Percentiles rank a stretch among this genome's conserved stretches.
phyloP scores from a whole-genome alignment of 2,329 filamentous ascomycete species.

The Ophiosphaerella narmari region DNA sequence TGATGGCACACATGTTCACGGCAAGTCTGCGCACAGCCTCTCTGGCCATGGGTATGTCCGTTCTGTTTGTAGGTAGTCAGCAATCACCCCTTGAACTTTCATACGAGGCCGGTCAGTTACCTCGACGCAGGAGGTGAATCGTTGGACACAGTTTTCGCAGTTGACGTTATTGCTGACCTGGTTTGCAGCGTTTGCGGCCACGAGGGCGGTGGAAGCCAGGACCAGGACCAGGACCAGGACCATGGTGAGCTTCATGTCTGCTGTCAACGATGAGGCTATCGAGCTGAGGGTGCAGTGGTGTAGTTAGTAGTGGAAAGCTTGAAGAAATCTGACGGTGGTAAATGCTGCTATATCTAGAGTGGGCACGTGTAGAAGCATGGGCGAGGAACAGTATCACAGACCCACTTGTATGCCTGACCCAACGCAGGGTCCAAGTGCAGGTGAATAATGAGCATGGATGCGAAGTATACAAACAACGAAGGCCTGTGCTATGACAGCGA shows the following conservation, averaged over 20 bases:
- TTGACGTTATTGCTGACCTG: constrained; percentile 1
- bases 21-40: constrained; percentile 16
- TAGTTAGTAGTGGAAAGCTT: too few relatives aligned
- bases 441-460: neutral
- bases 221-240: constrained; percentile 1
- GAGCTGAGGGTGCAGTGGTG: too few relatives aligned
- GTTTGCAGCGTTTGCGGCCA: neutral
- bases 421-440: neutral
- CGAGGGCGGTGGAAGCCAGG: constrained; percentile 1
- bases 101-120: neutral
- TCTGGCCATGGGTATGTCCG: constrained; percentile 11
- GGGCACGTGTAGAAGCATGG: too few relatives aligned
- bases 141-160: constrained; percentile 8
- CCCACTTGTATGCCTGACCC: too few relatives aligned
- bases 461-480: too few relatives aligned
- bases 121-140: constrained; percentile 15
- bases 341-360: too few relatives aligned
- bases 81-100: neutral
- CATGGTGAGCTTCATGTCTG: constrained; percentile 9
- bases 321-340: too few relatives aligned
- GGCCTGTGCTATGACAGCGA: too few relatives aligned
- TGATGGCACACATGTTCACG: constrained; percentile 19
- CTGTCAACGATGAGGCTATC: neutral
- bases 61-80: constrained; percentile 9
- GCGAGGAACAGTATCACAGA: too few relatives aligned